These are phyloP conservation scores for Entrophospora sp. DNA, from an alignment of 192 early-diverging fungal genomes.

Conservation along the genomic window DNA sequence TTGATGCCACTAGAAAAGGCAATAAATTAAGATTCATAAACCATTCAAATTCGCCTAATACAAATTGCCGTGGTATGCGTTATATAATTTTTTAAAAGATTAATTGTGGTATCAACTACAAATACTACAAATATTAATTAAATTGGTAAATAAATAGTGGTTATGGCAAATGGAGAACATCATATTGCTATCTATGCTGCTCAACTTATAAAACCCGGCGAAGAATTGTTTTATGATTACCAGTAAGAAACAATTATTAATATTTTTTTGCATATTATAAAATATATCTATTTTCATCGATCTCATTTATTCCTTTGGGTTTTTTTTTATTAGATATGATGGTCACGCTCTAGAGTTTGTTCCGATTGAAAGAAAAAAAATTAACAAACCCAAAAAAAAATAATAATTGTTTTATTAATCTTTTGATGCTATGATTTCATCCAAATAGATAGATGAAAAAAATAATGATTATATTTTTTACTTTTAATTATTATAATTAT, in stretches of 20 bases:
- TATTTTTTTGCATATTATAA: background rate
- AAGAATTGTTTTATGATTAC: slow-evolving; percentile 21
- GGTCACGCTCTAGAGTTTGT: slow-evolving; percentile 18
- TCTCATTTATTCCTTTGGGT: too few species aligned
- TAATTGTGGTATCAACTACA: too few species aligned
- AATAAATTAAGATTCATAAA: slow-evolving; percentile 22
- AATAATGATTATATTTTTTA: too few species aligned
- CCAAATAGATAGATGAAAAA: too few species aligned
- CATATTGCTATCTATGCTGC: slow-evolving; percentile 17
- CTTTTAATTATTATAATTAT: too few species aligned
- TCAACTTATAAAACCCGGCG: slow-evolving; percentile 1
- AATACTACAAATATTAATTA: background rate
- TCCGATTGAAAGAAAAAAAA: slow-evolving; percentile 10
- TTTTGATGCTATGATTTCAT: too few species aligned
- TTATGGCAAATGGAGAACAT: slow-evolving; percentile 18
- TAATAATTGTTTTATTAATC: too few species aligned
- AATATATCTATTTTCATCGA: background rate
- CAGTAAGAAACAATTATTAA: background rate
- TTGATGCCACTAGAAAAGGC: slow-evolving; percentile 19
- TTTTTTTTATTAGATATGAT: slow-evolving; percentile 10
- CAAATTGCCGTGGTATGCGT: slow-evolving; percentile 12
- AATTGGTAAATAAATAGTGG: too few species aligned
- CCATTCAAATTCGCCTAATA: slow-evolving; percentile 19
- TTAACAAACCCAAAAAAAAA: too few species aligned
- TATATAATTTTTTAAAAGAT: background rate